Conservation (phyloP, 768 basidiomycete species). For the Boletus rex-veris region DNA sequence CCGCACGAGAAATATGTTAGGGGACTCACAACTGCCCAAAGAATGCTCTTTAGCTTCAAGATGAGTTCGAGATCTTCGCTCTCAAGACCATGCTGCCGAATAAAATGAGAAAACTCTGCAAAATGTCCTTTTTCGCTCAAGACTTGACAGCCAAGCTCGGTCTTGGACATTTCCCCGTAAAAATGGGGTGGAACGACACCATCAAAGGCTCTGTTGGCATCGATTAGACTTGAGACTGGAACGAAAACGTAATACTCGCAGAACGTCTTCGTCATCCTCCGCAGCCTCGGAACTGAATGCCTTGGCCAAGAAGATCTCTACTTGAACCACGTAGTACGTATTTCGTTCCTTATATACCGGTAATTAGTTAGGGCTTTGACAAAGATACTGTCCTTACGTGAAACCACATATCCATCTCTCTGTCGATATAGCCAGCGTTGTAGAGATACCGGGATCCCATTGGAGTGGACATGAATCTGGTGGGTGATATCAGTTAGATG, state of each 20-base stretch:
- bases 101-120: constrained; percentile 84
- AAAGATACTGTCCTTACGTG: constrained; percentile 51
- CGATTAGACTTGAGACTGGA: not conserved
- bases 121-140: constrained; percentile 91
- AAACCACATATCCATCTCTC: constrained; percentile 96
- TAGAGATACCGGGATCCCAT: constrained; percentile 91
- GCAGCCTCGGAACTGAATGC: constrained; percentile 56
- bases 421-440: constrained; percentile 87
- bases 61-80: constrained; percentile 80
- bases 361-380: constrained; percentile 5
- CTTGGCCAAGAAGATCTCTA: constrained; percentile 87
- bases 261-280: constrained; percentile 65
- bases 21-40: constrained; percentile 92
- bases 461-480: constrained; percentile 90
- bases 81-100: constrained; percentile 83
- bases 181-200: constrained; percentile 92
- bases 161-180: constrained; percentile 97
- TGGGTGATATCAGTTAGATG: not conserved
- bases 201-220: constrained; percentile 59
- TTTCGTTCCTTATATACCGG: constrained; percentile 75
- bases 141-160: constrained; percentile 89
- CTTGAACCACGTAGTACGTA: constrained; percentile 86
- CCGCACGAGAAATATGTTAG: not conserved
- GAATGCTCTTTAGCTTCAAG: constrained; percentile 86
- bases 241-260: constrained; percentile 36